Base-by-base conservation (phyloP, 768 basidiomycete species). In the Calocybe indica region DNA sequence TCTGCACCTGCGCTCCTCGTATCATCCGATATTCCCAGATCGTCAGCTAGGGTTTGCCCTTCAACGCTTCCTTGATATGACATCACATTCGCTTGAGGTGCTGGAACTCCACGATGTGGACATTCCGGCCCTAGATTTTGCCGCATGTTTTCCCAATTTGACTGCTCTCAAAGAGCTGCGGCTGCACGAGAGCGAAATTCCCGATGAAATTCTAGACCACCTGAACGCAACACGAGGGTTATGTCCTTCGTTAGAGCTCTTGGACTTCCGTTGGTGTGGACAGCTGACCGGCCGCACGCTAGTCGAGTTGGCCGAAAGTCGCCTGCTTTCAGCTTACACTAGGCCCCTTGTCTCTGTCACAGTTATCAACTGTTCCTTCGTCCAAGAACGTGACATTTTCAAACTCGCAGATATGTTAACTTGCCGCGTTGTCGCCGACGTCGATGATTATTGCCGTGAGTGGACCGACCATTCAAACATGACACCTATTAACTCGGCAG, bases 201-300 rank as follows among this genome's bases (percentile, higher is more conserved):
- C 75, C 30, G 75, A 80, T 55, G 58, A 62, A 12, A 67, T 72
- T 14, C 48, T 82, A 7, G 50, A 56, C 30, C 52, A 61, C 30
- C 56, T 81, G 37, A 55, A 62, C 37, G 72, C 71, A 2, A 65
- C 67, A 10, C 54, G 46, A 5, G 71, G 69, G 9, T 54, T 70
- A 10, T 83, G 79, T 49, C 80, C 74, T 22, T 60, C 56, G 45
- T 72, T 83, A 37, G 57, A 59, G 37, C 63, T 64, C 40, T 58
- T 85, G 43, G 79, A 83, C 57, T 59, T 83, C 42, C 72, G 79
- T 28, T 83, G 79, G 80, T 83, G 81, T 54, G 69, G 73, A 8
- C 72, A 79, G 47, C 57, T 84, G 5, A 71, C 69, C 29, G 79
- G 80, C 13, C 60, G 56, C 1, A 73, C 74, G 14, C 62, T 83